Conservation (phyloP, 83 land plant species). For the Diphasiastrum complanatum region DNA sequence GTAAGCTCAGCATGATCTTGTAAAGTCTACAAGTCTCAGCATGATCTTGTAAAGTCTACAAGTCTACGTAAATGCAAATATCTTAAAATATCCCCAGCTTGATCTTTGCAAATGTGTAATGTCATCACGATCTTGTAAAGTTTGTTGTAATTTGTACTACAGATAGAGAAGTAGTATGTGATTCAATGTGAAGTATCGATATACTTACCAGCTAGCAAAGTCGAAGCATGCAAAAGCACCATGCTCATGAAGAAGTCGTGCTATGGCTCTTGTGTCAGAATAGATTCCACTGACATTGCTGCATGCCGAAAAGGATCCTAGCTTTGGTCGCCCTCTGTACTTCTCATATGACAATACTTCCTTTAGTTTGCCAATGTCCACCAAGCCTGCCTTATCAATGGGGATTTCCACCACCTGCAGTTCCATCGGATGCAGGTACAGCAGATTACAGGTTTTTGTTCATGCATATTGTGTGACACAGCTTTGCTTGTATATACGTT, state of each 20-base stretch:
- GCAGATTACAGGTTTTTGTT: too few species aligned
- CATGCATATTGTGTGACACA: too few species aligned
- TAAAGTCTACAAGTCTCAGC: too few species aligned
- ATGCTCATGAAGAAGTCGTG: conserved; percentile 36
- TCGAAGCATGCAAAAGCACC: conserved; percentile 50
- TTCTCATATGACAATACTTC: conserved; percentile 21
- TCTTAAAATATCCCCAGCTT: too few species aligned
- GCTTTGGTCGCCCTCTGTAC: conserved; percentile 29
- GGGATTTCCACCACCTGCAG: conserved; percentile 65
- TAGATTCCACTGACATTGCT: conserved; percentile 46
- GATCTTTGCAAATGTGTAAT: too few species aligned
- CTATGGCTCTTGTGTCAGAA: conserved; percentile 36
- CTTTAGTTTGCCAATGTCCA: conserved; percentile 39
- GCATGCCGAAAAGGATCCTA: conserved; percentile 69
- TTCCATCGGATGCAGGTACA: too few species aligned
- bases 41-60: too few species aligned
- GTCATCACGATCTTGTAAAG: not conserved
- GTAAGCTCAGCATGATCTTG: too few species aligned
- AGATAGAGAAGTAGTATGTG: too few species aligned
- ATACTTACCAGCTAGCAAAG: conserved; percentile 28
- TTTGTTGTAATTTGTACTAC: not conserved
- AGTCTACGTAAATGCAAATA: too few species aligned
- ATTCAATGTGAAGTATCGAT: too few species aligned
- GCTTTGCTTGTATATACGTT: too few species aligned
- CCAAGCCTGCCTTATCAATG: conserved; percentile 34